Base-by-base conservation (phyloP, 768 basidiomycete genomes). In the Phlebiopsis flavidoalba region DNA sequence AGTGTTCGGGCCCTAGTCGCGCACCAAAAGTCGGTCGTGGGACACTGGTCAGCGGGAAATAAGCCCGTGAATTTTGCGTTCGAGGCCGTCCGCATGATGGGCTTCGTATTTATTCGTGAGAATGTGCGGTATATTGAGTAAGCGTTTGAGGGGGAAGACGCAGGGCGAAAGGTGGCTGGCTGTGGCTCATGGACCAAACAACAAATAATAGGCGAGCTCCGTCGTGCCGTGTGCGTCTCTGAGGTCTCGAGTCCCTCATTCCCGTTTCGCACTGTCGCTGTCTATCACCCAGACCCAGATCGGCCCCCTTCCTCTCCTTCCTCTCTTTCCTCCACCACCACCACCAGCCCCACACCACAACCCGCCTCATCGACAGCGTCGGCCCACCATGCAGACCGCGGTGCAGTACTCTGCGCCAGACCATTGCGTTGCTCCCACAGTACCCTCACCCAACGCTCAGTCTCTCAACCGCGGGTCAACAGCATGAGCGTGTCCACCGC, bases 361-460 rank as follows among this genome's bases (percentile, higher is more conserved):
- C 73, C 7, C 73, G 75, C 73, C 82, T 77, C 65, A 91, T 91
- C 88, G 85, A 88, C 76, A 82, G 88, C 68, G 86, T 31, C 26
- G 26, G 26, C 75, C n/a, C 73, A 82, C 77, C 65, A 91, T 91
- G 89, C 85, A 88, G 77, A 82, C 88, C 68, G 86, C 83, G 70
- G 80, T 88, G 56, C 87, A 89, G 73, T 82, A 83, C 64, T 74
- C 88, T 64, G 83, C 83, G 48, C 76, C 82, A 63, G 78, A 80
- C 54, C n/a, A n/a, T n/a, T 31, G n/a, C 26, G 75, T 89, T 65
- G 76, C 89, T 64, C 77, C 85, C 69, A 70, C 85, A 71, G 89
- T 88, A 76, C 74, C 84, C 63, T 84, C 79, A 66, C 84, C 83
- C 70, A 31, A 31, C 26, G 77, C 85, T 49, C 76, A 85, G 69